These are phyloP conservation scores for Blakeslea trispora DNA, from an alignment of 371 early-diverging fungal species.

Conservation along the genomic window DNA sequence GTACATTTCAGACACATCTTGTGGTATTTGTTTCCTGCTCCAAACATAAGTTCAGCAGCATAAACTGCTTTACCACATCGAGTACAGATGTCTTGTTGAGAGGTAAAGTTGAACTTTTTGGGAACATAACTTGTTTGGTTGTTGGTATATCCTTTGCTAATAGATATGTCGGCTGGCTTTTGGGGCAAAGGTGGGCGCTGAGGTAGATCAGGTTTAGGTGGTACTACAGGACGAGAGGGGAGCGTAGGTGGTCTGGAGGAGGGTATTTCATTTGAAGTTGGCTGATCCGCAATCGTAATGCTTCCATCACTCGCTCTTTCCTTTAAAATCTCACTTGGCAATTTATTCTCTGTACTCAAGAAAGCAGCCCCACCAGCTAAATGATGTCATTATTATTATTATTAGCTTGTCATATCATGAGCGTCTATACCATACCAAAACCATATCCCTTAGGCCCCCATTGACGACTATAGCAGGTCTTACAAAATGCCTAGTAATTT, in stretches of 20 bases:
- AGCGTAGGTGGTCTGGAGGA: conserved; percentile 1
- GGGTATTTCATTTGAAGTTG: conserved; percentile 17
- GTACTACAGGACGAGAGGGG: conserved; percentile 1
- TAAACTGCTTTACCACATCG: conserved; percentile 51
- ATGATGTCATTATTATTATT: not conserved
- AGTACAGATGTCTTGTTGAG: conserved; percentile 45
- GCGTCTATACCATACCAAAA: conserved; percentile 50
- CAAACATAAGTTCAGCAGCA: conserved; percentile 50
- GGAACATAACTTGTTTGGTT: conserved; percentile 43
- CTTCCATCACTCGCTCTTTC: conserved; percentile 14
- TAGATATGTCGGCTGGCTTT: not conserved
- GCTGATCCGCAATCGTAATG: conserved; percentile 10
- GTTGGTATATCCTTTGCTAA: conserved; percentile 6
- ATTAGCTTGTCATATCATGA: too few species aligned
- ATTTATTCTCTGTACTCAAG: conserved; percentile 49
- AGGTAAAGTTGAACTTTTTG: conserved; percentile 37
- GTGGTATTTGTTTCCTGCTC: conserved; percentile 54
- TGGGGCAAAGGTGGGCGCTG: not conserved
- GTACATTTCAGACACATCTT: conserved; percentile 47
- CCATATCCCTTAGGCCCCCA: conserved; percentile 60
- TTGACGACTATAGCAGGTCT: conserved; percentile 46
- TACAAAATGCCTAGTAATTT: conserved; percentile 45
- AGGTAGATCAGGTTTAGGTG: conserved; percentile 9
- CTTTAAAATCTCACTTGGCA: conserved; percentile 43
- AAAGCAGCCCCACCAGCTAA: conserved; percentile 53